A percentile compares a stretch with the other conserved stretches of the same genome.
Evolutionary conservation across 108 stramenopile species (phyloP).

Genomic region (Fistulifera solaris): DNA sequence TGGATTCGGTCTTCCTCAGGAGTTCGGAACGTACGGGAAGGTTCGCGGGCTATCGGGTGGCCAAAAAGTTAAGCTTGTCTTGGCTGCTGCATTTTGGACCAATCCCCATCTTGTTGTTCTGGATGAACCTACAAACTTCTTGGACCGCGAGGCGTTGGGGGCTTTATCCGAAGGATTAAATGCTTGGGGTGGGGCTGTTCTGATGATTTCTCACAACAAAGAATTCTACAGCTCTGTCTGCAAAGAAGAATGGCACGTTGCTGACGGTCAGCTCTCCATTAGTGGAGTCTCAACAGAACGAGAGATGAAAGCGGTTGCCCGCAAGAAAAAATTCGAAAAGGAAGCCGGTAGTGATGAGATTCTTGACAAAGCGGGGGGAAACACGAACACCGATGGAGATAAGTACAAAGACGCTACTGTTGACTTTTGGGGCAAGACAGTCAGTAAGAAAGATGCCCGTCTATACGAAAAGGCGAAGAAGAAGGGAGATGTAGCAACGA

Average conservation of each 20-base stretch:
- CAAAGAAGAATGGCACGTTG: slow-evolving; percentile 94
- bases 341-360: slow-evolving; percentile 52
- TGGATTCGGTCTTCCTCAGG: slow-evolving; percentile 93
- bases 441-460: slow-evolving; percentile 86
- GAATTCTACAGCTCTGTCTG: slow-evolving; percentile 92
- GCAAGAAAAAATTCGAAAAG: slow-evolving; percentile 76
- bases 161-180: slow-evolving; percentile 88
- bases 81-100: slow-evolving; percentile 99
- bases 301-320: slow-evolving; percentile 83
- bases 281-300: slow-evolving; percentile 78
- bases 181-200: slow-evolving; percentile 93
- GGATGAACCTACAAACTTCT: slow-evolving; percentile 99
- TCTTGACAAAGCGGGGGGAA: slow-evolving; percentile 73
- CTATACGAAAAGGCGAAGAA: slow-evolving; percentile 83
- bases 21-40: slow-evolving; percentile 96
- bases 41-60: slow-evolving; percentile 93
- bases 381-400: slow-evolving; percentile 71
- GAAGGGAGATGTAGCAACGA: slow-evolving; percentile 73
- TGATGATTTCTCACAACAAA: slow-evolving; percentile 98
- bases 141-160: slow-evolving; percentile 95
- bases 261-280: slow-evolving; percentile 59
- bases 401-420: slow-evolving; percentile 83
- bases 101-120: slow-evolving; percentile 90
- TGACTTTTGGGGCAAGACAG: slow-evolving; percentile 80
- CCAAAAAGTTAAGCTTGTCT: slow-evolving; percentile 97